Conservation (phyloP, 495 filamentous ascomycete genomes). For the Corynascus novoguineensis region DNA sequence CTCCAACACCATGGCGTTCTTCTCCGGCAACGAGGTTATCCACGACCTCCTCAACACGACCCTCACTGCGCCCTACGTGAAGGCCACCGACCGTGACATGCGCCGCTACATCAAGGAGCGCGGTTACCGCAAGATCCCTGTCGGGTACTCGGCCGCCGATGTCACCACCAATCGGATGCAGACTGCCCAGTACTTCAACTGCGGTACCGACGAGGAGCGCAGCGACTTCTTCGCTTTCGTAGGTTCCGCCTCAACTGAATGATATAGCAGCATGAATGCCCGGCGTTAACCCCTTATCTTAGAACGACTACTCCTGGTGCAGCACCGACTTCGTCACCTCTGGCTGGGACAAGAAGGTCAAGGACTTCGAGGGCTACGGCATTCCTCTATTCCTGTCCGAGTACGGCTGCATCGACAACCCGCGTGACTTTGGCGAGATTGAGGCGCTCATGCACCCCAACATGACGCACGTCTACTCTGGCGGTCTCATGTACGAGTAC, state of each 20-base stretch:
- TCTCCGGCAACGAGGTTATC: constrained; percentile 97
- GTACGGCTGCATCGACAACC: constrained; percentile 81
- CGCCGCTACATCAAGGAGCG: constrained; percentile 73
- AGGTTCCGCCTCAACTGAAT: constrained; percentile 16
- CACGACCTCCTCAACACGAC: constrained; percentile 74
- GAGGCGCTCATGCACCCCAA: constrained; percentile 69
- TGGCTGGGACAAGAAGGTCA: constrained; percentile 88
- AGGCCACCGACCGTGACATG: constrained; percentile 92
- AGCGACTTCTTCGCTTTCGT: constrained; percentile 93
- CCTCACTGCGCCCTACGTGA: constrained; percentile 75
- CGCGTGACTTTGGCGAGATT: constrained; percentile 78
- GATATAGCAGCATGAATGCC: neutral
- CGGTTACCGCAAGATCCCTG: constrained; percentile 72
- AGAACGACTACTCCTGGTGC: constrained; percentile 98
- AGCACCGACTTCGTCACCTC: constrained; percentile 72
- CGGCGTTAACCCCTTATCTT: neutral
- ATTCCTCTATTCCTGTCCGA: constrained; percentile 95
- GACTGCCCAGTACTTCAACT: constrained; percentile 94
- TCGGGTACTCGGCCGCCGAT: constrained; percentile 92
- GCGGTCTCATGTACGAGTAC: constrained; percentile 97
- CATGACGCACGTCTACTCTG: constrained; percentile 93
- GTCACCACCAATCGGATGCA: constrained; percentile 81
- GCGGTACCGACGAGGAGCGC: constrained; percentile 78
- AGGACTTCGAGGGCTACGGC: constrained; percentile 83
- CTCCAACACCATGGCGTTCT: constrained; percentile 89